Evolutionary conservation across 768 basidiomycete species (phyloP).

Genomic region (Russula brevipes): DNA sequence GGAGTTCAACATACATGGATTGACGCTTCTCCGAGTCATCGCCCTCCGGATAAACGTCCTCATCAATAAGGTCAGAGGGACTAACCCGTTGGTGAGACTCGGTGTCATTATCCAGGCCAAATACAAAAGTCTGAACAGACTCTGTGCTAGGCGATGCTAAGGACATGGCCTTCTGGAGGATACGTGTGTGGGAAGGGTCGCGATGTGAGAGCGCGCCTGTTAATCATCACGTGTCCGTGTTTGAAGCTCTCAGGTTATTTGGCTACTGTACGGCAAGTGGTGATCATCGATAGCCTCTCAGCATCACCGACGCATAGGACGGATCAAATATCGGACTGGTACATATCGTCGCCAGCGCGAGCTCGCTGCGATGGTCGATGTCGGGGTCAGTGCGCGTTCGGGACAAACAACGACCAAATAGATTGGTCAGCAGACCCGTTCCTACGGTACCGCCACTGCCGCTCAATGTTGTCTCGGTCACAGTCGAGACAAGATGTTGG

Average conservation of each 20-base stretch:
- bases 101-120: conserved; percentile 16
- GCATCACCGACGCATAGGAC: not conserved
- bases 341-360: too few relatives aligned
- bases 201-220: too few relatives aligned
- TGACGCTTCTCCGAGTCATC: conserved; percentile 8
- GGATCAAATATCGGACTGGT: not conserved
- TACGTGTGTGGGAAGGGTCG: too few relatives aligned
- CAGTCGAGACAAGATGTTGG: conserved; percentile 34
- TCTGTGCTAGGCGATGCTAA: conserved; percentile 15
- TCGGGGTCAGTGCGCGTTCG: not conserved
- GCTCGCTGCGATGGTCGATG: not conserved
- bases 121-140: conserved; percentile 21
- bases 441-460: not conserved
- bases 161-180: conserved; percentile 3
- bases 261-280: too few relatives aligned
- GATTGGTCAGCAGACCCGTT: not conserved
- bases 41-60: conserved; percentile 11
- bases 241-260: too few relatives aligned
- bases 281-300: not conserved
- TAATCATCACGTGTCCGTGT: not conserved
- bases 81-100: not conserved
- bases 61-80: not conserved
- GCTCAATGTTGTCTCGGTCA: not conserved
- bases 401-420: conserved; percentile 11
- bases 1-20: conserved; percentile 43